phyloP scores from a whole-genome alignment of 805 yeast species.

The Hagleromyces aurorensis region DNA sequence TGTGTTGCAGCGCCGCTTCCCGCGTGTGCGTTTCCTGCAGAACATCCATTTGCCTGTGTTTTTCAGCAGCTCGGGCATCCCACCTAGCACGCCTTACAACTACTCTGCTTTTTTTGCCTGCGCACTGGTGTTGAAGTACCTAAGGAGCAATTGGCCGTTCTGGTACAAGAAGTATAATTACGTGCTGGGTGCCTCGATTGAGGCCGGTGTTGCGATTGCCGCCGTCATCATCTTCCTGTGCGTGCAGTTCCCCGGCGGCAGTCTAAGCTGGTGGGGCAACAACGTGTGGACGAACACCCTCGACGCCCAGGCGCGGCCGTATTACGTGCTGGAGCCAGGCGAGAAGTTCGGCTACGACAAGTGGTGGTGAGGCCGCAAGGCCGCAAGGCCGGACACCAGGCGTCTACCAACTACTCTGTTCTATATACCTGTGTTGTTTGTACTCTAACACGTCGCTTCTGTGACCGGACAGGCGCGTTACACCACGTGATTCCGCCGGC shows the following conservation, averaged over 20 bases:
- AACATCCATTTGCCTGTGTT: slow-evolving; percentile 57
- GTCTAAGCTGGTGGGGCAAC: slow-evolving; percentile 54
- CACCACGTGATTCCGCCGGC: too few relatives aligned
- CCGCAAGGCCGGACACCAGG: too few relatives aligned
- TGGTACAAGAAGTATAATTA: slow-evolving; percentile 60
- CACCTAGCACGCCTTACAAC: slow-evolving; percentile 69
- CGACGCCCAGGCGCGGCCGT: slow-evolving; percentile 31
- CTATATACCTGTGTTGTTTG: too few relatives aligned
- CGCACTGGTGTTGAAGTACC: slow-evolving; percentile 37
- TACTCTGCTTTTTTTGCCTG: slow-evolving; percentile 46
- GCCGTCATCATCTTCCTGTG: slow-evolving; percentile 47
- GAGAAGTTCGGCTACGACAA: slow-evolving; percentile 42
- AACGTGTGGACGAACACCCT: slow-evolving; percentile 37
- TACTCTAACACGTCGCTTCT: too few relatives aligned
- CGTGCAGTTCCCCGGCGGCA: slow-evolving; percentile 41
- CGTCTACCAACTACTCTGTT: too few relatives aligned
- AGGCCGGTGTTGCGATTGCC: slow-evolving; percentile 56
- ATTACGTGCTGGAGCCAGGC: slow-evolving; percentile 32
- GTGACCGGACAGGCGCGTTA: too few relatives aligned
- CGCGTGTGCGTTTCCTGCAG: slow-evolving; percentile 25
- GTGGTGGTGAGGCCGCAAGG: slow-evolving; percentile 42
- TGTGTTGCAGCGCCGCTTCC: slow-evolving; percentile 24
- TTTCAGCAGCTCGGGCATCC: slow-evolving; percentile 54
- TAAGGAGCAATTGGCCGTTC: slow-evolving; percentile 39
- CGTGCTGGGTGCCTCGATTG: slow-evolving; percentile 52